A percentile compares a stretch with the other conserved stretches of the same genome.
Conservation (phyloP, 306 rosid species). For the Vicia villosa region DNA sequence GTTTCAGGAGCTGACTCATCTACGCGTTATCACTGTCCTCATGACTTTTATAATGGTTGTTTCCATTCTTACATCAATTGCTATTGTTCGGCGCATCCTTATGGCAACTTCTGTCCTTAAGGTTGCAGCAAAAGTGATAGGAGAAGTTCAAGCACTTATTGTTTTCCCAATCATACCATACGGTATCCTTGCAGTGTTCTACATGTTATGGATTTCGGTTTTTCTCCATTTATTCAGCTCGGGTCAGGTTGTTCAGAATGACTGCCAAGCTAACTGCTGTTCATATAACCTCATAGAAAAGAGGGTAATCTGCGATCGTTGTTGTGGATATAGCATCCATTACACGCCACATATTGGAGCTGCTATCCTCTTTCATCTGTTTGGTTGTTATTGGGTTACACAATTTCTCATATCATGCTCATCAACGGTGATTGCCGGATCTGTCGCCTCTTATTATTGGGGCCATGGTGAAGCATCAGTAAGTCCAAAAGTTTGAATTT, state of each 20-base stretch:
- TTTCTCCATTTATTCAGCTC: constrained; percentile 89
- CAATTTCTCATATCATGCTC: constrained; percentile 87
- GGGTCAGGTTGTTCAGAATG: constrained; percentile 79
- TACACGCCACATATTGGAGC: constrained; percentile 84
- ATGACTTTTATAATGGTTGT: constrained; percentile 82
- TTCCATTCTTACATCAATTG: constrained; percentile 85
- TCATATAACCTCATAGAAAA: constrained; percentile 68
- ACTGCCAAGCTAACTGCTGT: constrained; percentile 81
- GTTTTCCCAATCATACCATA: constrained; percentile 82
- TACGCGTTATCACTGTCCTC: constrained; percentile 67
- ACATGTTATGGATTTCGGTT: constrained; percentile 89
- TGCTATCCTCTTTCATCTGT: constrained; percentile 85
- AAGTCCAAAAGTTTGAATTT: constrained; percentile 42
- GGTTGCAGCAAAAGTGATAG: constrained; percentile 96
- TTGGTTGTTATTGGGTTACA: constrained; percentile 94
- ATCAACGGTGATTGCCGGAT: constrained; percentile 93
- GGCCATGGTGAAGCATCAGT: constrained; percentile 84
- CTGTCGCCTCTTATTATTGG: constrained; percentile 96
- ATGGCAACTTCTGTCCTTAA: constrained; percentile 95
- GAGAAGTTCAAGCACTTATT: constrained; percentile 90
- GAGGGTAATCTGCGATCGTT: constrained; percentile 70
- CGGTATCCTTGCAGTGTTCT: constrained; percentile 80
- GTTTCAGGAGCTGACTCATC: constrained; percentile 89
- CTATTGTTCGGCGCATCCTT: constrained; percentile 88
- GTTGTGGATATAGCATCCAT: constrained; percentile 82